A percentile compares a stretch with the other conserved stretches of the same genome.
Evolutionary conservation across 2,329 filamentous ascomycete genomes (phyloP).

Genomic region (Stagonosporopsis chrysanthemi): DNA sequence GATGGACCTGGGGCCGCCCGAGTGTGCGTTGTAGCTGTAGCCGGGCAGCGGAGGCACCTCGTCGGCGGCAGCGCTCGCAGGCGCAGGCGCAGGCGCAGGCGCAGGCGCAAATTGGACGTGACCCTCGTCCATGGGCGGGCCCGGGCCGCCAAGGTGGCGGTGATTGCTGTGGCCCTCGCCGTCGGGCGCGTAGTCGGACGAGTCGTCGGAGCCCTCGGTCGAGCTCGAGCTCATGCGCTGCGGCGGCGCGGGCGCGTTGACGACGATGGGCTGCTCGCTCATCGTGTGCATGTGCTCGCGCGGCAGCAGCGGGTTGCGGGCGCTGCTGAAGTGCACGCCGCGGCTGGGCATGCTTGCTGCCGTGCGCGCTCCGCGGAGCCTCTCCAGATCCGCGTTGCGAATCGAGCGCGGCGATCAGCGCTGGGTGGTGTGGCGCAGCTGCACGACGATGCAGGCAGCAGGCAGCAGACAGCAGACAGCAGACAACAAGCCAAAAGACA

Average conservation of each 20-base stretch:
- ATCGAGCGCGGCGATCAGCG: not conserved
- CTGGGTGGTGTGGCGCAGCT: slow-evolving; percentile 11
- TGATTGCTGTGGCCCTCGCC: not conserved
- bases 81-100: no score
- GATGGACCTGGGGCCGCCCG: slow-evolving; percentile 30
- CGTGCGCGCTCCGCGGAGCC: no score
- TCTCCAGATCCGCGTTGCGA: slow-evolving; percentile 12
- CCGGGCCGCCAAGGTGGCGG: slow-evolving; percentile 48
- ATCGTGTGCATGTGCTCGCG: slow-evolving; percentile 23
- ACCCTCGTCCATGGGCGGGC: slow-evolving; percentile 50
- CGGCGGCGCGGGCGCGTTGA: slow-evolving; percentile 37
- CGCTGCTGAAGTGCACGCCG: slow-evolving; percentile 39
- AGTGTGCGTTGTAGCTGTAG: slow-evolving; percentile 35
- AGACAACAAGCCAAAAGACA: no score
- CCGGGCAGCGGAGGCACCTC: slow-evolving; percentile 17
- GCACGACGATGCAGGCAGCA: not conserved
- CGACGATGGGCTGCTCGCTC: slow-evolving; percentile 41
- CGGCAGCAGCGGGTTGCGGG: slow-evolving; percentile 23
- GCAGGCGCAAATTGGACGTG: slow-evolving; percentile 52
- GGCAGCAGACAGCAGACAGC: no score
- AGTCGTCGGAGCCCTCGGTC: slow-evolving; percentile 40
- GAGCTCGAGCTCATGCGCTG: slow-evolving; percentile 21
- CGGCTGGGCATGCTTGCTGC: slow-evolving; percentile 39
- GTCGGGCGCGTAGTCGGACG: slow-evolving; percentile 49
- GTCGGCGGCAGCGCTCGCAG: slow-evolving; percentile 33